Conservation (phyloP, 805 yeast genomes). For the Cyberlindnera galapagoensis region DNA sequence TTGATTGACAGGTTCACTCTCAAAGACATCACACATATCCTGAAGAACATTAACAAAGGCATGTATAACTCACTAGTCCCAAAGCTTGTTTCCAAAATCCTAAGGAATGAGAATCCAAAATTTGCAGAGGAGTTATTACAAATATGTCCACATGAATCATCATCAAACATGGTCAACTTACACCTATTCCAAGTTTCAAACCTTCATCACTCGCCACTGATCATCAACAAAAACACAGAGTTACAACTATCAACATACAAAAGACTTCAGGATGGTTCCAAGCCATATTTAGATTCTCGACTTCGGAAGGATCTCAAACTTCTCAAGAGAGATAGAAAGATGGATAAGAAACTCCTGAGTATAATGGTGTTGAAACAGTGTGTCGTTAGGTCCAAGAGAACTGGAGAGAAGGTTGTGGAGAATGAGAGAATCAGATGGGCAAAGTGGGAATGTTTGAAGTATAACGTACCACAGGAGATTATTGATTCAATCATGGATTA, state of each 20-base stretch:
- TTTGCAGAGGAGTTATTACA: not conserved
- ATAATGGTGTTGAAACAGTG: constrained; percentile 7
- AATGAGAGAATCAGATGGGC: constrained; percentile 13
- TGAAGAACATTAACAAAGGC: not conserved
- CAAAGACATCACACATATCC: constrained; percentile 4
- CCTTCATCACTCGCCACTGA: not conserved
- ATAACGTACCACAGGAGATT: constrained; percentile 8
- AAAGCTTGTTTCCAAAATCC: constrained; percentile 3
- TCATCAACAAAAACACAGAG: too few species aligned
- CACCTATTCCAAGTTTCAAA: not conserved
- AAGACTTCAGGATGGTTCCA: constrained; percentile 2
- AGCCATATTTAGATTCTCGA: constrained; percentile 3
- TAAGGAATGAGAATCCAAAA: not conserved
- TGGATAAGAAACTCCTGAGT: constrained; percentile 5
- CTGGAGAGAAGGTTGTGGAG: constrained; percentile 3
- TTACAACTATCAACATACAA: constrained; percentile 6
- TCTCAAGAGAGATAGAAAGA: constrained; percentile 1
- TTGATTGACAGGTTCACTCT: constrained; percentile 2
- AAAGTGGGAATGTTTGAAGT: constrained; percentile 6
- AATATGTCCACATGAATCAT: not conserved
- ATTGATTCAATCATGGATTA: constrained; percentile 5
- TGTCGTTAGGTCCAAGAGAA: constrained; percentile 4
- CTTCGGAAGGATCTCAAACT: constrained; percentile 3
- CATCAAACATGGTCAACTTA: not conserved
- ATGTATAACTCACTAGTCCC: constrained; percentile 8